Percentiles rank a stretch among this genome's conserved stretches.
Conservation (phyloP, 441 rosid species). For the Omphalea diandra region DNA sequence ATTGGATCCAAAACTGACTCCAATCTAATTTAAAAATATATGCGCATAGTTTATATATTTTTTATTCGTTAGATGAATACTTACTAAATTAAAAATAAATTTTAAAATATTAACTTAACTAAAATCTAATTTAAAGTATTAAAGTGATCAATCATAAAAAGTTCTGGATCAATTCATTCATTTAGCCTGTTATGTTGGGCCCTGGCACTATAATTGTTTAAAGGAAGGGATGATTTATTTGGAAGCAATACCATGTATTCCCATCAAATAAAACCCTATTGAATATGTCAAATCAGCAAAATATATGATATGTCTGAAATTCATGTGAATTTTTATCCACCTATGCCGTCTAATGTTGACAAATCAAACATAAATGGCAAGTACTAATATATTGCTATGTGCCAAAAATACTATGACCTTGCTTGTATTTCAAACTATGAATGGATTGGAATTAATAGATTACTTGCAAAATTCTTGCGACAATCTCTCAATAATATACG, state of each 20-base stretch:
- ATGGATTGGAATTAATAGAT: not conserved
- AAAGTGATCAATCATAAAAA: too few species aligned
- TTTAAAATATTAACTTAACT: too few species aligned
- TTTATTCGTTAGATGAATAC: too few species aligned
- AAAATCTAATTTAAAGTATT: too few species aligned
- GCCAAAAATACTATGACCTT: not conserved
- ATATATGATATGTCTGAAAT: not conserved
- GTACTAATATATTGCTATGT: not conserved
- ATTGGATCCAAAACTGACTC: too few species aligned
- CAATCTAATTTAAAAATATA: too few species aligned
- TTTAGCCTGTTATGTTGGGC: too few species aligned
- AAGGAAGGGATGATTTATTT: not conserved
- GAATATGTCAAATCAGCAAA: not conserved
- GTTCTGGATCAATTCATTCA: too few species aligned
- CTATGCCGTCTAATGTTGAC: not conserved
- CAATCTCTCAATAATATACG: not conserved
- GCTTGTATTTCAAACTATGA: not conserved
- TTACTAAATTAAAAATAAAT: too few species aligned
- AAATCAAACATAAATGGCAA: not conserved
- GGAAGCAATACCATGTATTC: not conserved
- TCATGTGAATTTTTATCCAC: not conserved
- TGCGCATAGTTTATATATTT: too few species aligned
- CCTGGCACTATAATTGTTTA: not conserved
- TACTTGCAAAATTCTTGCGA: not conserved
- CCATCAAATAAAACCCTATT: not conserved